A percentile compares a stretch with the other conserved stretches of the same genome.
These are phyloP conservation scores for Beta vulgaris DNA, from an alignment of 148 eudicot species.

Conservation along the genomic window DNA sequence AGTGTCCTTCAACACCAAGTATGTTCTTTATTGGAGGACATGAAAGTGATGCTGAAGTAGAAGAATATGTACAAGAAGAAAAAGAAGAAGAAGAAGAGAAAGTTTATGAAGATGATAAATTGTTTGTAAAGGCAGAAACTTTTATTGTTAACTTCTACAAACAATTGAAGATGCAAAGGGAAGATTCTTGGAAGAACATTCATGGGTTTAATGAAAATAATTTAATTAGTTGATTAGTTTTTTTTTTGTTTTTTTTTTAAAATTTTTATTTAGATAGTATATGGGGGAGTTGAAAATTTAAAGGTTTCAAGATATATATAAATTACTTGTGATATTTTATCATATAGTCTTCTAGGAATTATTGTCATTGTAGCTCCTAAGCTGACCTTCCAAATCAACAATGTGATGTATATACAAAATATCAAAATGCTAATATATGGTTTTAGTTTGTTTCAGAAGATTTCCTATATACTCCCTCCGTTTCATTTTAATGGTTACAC, in stretches of 20 bases:
- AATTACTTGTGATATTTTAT: too few relatives aligned
- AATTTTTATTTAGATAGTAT: too few relatives aligned
- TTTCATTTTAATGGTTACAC: too few relatives aligned
- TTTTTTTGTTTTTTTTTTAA: not conserved
- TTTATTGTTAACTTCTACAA: constrained; percentile 56
- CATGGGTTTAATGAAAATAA: constrained; percentile 33
- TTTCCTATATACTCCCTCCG: too few relatives aligned
- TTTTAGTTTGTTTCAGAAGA: too few relatives aligned
- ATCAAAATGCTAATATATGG: too few relatives aligned
- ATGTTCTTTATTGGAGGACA: constrained; percentile 40
- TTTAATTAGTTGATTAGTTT: not conserved
- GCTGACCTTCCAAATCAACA: too few relatives aligned
- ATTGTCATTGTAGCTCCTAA: too few relatives aligned
- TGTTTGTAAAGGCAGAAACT: constrained; percentile 51
- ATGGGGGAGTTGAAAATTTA: too few relatives aligned
- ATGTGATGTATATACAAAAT: too few relatives aligned
- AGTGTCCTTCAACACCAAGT: constrained; percentile 47
- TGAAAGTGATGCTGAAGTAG: constrained; percentile 8
- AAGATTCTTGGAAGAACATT: constrained; percentile 56
- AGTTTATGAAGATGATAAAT: constrained; percentile 37
- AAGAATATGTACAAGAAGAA: not conserved
- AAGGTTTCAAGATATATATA: too few relatives aligned
- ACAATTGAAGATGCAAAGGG: constrained; percentile 69
- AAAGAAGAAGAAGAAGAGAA: constrained; percentile 21
- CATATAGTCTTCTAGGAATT: too few relatives aligned